Conservation (phyloP, 176 grass and related monocot genomes). For the Phoenix roebelenii region DNA sequence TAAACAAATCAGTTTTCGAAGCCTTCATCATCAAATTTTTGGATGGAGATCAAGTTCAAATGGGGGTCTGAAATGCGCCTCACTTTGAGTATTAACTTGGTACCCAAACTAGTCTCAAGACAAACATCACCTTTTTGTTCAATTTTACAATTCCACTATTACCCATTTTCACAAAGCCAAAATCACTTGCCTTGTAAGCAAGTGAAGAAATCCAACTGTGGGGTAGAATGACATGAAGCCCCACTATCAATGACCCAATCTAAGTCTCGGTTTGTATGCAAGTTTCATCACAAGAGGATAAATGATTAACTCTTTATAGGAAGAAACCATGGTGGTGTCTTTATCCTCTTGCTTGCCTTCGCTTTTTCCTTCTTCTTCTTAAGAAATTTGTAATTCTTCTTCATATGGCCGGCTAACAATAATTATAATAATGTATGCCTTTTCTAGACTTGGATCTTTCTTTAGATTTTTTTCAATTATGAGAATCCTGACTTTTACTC, state of each 20-base stretch:
- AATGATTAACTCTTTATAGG: neutral
- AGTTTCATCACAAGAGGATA: neutral
- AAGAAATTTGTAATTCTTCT: neutral
- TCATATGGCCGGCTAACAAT: neutral
- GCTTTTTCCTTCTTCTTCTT: neutral
- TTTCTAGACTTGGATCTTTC: neutral
- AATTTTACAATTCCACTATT: conserved; percentile 8
- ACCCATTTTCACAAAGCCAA: conserved; percentile 7
- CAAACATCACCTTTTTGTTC: neutral
- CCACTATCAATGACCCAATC: conserved; percentile 1
- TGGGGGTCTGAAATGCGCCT: neutral
- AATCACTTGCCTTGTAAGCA: conserved; percentile 1
- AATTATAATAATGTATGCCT: neutral
- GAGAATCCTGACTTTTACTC: neutral
- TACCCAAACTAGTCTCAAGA: neutral
- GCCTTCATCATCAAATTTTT: neutral
- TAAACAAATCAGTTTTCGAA: neutral
- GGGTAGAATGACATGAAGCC: neutral
- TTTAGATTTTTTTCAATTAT: neutral
- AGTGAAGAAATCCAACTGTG: neutral
- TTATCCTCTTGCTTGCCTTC: neutral
- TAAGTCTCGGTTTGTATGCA: neutral
- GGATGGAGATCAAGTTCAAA: neutral
- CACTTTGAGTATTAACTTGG: conserved; percentile 2
- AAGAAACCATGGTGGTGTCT: neutral